phyloP scores from a whole-genome alignment of 805 yeast species.

The Teunomyces pallodes region DNA sequence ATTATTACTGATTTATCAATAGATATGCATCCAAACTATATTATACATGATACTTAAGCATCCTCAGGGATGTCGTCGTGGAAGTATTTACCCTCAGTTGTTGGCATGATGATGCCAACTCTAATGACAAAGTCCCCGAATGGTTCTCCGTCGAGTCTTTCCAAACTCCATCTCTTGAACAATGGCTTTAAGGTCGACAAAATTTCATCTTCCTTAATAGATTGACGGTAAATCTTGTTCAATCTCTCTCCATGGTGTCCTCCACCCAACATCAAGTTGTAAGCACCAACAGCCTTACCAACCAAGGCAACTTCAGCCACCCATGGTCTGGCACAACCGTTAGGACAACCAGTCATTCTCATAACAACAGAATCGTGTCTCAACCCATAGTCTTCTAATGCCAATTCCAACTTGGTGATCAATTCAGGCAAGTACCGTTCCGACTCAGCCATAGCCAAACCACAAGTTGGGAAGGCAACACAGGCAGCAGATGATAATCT shows the following conservation, averaged over 20 bases:
- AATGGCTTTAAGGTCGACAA: slow-evolving; percentile 73
- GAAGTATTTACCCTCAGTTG: slow-evolving; percentile 88
- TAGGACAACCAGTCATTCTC: slow-evolving; percentile 99
- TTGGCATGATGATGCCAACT: slow-evolving; percentile 82
- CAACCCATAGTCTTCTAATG: slow-evolving; percentile 86
- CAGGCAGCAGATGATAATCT: slow-evolving; percentile 93
- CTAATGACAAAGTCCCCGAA: slow-evolving; percentile 93
- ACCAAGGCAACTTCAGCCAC: slow-evolving; percentile 92
- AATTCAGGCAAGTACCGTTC: slow-evolving; percentile 88
- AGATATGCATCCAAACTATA: neutral
- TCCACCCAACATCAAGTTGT: slow-evolving; percentile 93
- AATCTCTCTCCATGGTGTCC: slow-evolving; percentile 91
- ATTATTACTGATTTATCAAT: neutral
- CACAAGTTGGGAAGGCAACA: slow-evolving; percentile 98
- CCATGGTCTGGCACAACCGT: slow-evolving; percentile 99
- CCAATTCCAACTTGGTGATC: slow-evolving; percentile 76
- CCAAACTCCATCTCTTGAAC: slow-evolving; percentile 92
- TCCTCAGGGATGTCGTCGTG: slow-evolving; percentile 91
- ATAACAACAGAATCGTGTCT: slow-evolving; percentile 92
- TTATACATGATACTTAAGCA: slow-evolving; percentile 33
- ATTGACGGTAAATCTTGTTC: slow-evolving; percentile 84
- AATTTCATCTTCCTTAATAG: slow-evolving; percentile 88
- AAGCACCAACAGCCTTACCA: slow-evolving; percentile 92
- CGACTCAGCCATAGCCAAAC: slow-evolving; percentile 97
- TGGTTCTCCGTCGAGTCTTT: slow-evolving; percentile 87